Conservation (phyloP, 2,329 filamentous ascomycete genomes). For the Ophiostoma novo-ulmi region DNA sequence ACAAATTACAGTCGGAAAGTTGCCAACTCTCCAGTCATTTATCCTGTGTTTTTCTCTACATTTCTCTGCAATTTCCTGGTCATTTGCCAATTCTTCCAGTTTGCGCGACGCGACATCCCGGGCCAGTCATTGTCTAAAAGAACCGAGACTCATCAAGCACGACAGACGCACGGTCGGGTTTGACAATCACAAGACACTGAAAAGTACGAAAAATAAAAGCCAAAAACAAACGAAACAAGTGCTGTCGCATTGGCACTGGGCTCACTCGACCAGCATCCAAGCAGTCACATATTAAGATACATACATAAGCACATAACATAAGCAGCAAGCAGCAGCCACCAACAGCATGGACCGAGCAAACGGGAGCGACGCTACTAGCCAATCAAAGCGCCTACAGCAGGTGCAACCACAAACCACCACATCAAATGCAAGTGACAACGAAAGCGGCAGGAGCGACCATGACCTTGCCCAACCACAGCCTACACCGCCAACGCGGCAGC, state of each 20-base stretch:
- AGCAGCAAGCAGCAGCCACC: slow-evolving; percentile 7
- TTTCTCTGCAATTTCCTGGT: background rate
- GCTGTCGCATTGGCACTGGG: background rate
- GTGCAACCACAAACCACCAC: slow-evolving; percentile 17
- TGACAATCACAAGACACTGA: background rate
- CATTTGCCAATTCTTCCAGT: background rate
- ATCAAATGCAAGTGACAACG: slow-evolving; percentile 6
- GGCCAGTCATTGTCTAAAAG: slow-evolving; percentile 1
- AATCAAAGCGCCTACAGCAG: slow-evolving; percentile 23
- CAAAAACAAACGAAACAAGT: background rate
- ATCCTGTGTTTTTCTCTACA: background rate
- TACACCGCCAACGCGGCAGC: slow-evolving; percentile 17
- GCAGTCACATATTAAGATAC: background rate
- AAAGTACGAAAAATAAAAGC: background rate
- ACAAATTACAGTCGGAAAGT: background rate
- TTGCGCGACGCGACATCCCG: background rate
- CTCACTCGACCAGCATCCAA: background rate
- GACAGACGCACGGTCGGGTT: background rate
- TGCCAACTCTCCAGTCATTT: background rate
- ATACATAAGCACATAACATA: background rate
- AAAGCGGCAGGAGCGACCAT: slow-evolving; percentile 16
- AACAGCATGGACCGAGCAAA: slow-evolving; percentile 19
- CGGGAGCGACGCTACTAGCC: slow-evolving; percentile 19
- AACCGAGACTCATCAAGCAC: background rate
- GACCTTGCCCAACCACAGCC: slow-evolving; percentile 14